These are phyloP conservation scores for Coniferiporia sulphurascens DNA, from an alignment of 1,284 basidiomycete species.

Conservation along the genomic window DNA sequence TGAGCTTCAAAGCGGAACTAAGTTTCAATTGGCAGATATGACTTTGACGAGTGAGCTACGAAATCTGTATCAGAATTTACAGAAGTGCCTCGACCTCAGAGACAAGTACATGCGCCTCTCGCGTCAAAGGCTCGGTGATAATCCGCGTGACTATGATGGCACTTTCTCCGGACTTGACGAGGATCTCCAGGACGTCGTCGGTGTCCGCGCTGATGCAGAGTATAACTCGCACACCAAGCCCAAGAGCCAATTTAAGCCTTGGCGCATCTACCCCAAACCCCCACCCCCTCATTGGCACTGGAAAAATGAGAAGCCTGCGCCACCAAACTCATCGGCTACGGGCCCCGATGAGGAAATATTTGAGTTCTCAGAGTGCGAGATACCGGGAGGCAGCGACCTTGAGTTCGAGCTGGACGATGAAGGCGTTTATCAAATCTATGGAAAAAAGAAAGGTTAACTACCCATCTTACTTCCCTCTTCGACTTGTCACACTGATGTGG, in stretches of 20 bases:
- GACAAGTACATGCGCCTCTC: slow-evolving; percentile 90
- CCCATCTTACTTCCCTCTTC: not conserved
- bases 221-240: slow-evolving; percentile 29
- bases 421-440: slow-evolving; percentile 85
- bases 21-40: slow-evolving; percentile 29
- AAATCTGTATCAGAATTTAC: slow-evolving; percentile 57
- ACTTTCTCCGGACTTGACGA: slow-evolving; percentile 58
- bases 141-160: slow-evolving; percentile 86
- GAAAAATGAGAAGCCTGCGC: slow-evolving; percentile 50
- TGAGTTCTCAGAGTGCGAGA: slow-evolving; percentile 59
- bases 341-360: slow-evolving; percentile 50
- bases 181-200: slow-evolving; percentile 57
- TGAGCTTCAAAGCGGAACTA: not conserved
- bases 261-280: slow-evolving; percentile 87
- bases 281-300: slow-evolving; percentile 94
- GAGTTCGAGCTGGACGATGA: slow-evolving; percentile 75
- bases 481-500: not conserved
- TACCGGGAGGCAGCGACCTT: slow-evolving; percentile 60
- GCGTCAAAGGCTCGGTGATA: slow-evolving; percentile 84
- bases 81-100: slow-evolving; percentile 79
- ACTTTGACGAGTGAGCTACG: slow-evolving; percentile 48
- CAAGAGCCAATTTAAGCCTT: slow-evolving; percentile 44
- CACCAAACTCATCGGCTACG: slow-evolving; percentile 39
- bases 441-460: slow-evolving; percentile 35
- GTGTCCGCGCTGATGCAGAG: slow-evolving; percentile 59